Evolutionary conservation across 208 protist species (phyloP), one percentile per base, ranked within the genome.

Genomic region (Crithidia sp.): DNA sequence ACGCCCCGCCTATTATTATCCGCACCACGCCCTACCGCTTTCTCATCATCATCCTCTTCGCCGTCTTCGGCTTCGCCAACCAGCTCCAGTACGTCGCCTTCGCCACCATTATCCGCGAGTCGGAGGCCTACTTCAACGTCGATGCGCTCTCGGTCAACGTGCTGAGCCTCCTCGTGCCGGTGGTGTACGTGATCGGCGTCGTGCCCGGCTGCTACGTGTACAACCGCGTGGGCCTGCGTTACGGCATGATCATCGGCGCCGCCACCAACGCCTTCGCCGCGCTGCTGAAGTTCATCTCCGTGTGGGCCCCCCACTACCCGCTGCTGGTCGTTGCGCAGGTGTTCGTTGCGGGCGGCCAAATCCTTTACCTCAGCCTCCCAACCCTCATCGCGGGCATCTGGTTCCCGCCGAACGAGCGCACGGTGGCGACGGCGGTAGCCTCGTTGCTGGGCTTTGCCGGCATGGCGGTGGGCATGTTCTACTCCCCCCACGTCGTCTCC

Each of bases 401-500:
- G 85, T 90, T 90, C 49, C 79, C 85, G 16, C 49, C 70, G 3
- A 41, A 58, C 4, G 85, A 90, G 76, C 82, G 85, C 58, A 81
- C 85, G 0, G 10, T 87, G 5, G 85, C 85, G 17, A 90, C 85
- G 4, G 70, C 83, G 7, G 58, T 87, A 13, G 82, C 74, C 7
- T 75, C 83, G 13, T 62, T 88, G n/a, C 56, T 79, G 40, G 76
- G 82, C 43, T 88, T 88, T 63, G 62, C 69, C 6, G 86, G 86
- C n/a, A 88, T 88, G 83, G 86, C 86, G 0, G 71, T 86, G 0
- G 83, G 83, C 50, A 87, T 91, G 81, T 86, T 91, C 77, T 86
- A 86, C 68, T 71, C 78, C 7, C 86, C 86, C 5, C 56, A 80
- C 53, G 66, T 91, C 16, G 73, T 91, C 9, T 74, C 62, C n/a